Conservation (phyloP, 2,329 filamentous ascomycete species). For the Aspergillus nomiae region DNA sequence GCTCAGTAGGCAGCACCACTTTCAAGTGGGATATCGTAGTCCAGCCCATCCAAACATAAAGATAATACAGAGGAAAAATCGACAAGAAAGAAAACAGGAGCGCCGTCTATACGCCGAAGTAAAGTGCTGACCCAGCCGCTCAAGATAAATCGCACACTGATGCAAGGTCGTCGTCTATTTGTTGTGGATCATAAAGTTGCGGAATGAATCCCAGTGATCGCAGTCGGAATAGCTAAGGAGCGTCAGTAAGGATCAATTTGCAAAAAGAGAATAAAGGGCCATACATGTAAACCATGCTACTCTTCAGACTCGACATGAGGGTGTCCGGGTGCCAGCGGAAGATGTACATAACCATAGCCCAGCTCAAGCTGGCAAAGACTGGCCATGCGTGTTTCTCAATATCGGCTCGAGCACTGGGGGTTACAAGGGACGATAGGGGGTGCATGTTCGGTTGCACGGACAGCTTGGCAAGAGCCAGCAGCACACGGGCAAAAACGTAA, state of each 20-base stretch:
- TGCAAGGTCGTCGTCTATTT: constrained; percentile 44
- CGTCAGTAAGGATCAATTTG: constrained; percentile 6
- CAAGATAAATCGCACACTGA: constrained; percentile 2
- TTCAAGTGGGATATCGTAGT: background rate
- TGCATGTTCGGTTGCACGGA: constrained; percentile 65
- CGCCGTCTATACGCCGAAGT: constrained; percentile 23
- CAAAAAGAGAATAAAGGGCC: constrained; percentile 31
- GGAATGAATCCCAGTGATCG: constrained; percentile 83
- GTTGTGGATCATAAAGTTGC: constrained; percentile 86
- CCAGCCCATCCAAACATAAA: constrained; percentile 5
- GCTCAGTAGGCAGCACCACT: background rate
- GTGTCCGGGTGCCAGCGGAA: constrained; percentile 91
- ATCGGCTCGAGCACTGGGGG: constrained; percentile 44
- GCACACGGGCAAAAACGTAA: constrained; percentile 92
- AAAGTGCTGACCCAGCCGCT: constrained; percentile 5
- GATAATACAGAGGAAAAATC: constrained; percentile 17
- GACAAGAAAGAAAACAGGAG: constrained; percentile 14
- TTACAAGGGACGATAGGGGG: constrained; percentile 45
- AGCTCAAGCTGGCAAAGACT: constrained; percentile 84
- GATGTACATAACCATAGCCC: constrained; percentile 93
- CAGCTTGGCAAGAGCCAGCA: constrained; percentile 80
- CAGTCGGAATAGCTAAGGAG: constrained; percentile 69
- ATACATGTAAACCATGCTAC: constrained; percentile 98
- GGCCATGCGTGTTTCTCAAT: constrained; percentile 82
- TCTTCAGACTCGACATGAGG: constrained; percentile 85